Evolutionary conservation across 108 stramenopile species (phyloP), one percentile per base, ranked within the genome.

Genomic region (Poteriospumella lacustris): DNA sequence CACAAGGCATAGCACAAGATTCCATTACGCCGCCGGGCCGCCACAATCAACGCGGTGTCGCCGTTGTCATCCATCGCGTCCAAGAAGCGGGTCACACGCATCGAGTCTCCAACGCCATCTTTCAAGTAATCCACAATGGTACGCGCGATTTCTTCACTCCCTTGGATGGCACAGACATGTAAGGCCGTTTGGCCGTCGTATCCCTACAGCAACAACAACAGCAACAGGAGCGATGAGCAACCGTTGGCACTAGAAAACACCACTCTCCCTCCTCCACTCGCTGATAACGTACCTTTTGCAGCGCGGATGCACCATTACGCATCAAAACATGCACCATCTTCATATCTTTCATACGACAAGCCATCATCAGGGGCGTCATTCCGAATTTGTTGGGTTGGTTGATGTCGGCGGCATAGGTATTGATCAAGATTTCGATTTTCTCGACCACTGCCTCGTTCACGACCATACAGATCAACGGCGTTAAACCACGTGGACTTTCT

Each of bases 351-450:
- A 73, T 33, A 26, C 70, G 26, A 5, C 12, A 5, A 73, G 70
- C 70, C 26, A 73, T 24, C 70, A 73, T 73, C 5, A 73, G 41
- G 3, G 70, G 12, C 41, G 41, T 29, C 36, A 73, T 73, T 56
- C 70, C 70, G 5, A 5, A 34, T 24, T 24, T 15, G 24, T 73
- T 73, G 5, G 31, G 31, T 29, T 44, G 29, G 42, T 73, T 73
- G 36, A 73, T 3, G 31, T 73, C 70, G 12, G 42, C 47, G 26
- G 26, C 42, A 15, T 19, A 39, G 12, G 28, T 64, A 5, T 56
- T 42, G 15, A 73, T 3, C 3, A 73, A 56, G 15, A 29, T 26
- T 26, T 73, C 70, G 5, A 73, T 42, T 42, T 42, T 44, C 44
- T 73, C 70, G 3, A 19, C 42, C 9, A 5, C 3, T 28, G 33